Evolutionary conservation across 1,139 yeast species (phyloP).

Genomic region (Barnettozyma hawaiiensis): DNA sequence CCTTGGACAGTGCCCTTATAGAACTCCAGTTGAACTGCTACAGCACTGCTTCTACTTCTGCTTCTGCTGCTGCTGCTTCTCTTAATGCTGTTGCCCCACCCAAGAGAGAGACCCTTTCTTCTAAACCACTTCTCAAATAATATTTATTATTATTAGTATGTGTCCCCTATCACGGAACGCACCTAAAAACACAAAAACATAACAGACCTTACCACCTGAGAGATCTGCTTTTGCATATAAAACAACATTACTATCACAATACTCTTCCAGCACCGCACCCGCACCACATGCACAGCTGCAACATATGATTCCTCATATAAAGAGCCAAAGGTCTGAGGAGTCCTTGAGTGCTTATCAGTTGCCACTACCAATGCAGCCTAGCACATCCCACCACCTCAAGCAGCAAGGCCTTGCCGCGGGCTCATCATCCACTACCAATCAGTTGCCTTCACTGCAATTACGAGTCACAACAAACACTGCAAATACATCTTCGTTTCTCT

Average conservation of each 20-base stretch:
- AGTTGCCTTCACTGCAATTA: background rate
- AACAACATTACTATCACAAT: background rate
- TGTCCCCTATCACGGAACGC: background rate
- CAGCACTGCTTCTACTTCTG: no score
- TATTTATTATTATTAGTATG: background rate
- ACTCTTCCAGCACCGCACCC: background rate
- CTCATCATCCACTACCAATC: background rate
- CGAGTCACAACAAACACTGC: background rate
- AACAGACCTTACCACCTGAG: background rate
- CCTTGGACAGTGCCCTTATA: background rate
- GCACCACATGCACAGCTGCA: background rate
- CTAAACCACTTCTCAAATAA: background rate
- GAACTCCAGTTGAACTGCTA: background rate
- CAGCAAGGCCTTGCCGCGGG: background rate
- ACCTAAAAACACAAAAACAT: no score
- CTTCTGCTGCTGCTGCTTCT: no score
- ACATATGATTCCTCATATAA: background rate
- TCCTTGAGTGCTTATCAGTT: background rate
- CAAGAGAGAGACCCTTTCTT: background rate
- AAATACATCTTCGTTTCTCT: background rate
- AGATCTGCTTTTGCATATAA: background rate
- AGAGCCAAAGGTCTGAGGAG: background rate
- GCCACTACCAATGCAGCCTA: background rate
- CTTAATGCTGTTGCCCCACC: no score
- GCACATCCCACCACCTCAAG: background rate